phyloP scores from a whole-genome alignment of 1,284 basidiomycete species.

The Pterulicium gracile region DNA sequence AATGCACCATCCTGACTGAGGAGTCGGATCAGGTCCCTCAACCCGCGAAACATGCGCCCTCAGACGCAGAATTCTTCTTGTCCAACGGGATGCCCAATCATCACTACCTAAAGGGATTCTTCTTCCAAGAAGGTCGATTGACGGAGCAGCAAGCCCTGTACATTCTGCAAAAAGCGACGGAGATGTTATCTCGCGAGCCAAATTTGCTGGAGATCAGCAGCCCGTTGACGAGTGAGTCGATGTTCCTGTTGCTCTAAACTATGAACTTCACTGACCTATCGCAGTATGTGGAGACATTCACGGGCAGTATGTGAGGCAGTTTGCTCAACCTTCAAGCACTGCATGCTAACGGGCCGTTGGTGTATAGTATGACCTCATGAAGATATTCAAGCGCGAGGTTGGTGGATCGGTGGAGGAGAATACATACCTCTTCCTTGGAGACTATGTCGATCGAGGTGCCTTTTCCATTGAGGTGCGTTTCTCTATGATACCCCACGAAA shows the following conservation, averaged over 20 bases:
- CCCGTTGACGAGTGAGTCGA: conserved; percentile 83
- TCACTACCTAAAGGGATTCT: conserved; percentile 86
- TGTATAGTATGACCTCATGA: conserved; percentile 90
- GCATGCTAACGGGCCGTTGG: conserved; percentile 10
- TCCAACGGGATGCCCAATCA: conserved; percentile 54
- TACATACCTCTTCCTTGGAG: conserved; percentile 92
- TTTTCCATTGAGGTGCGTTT: conserved; percentile 83
- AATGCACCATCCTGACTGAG: too few species aligned
- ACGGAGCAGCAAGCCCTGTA: conserved; percentile 84
- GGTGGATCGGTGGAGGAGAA: conserved; percentile 86
- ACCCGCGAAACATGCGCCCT: conserved; percentile 60
- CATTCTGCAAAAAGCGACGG: conserved; percentile 75
- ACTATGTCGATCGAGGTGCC: conserved; percentile 96
- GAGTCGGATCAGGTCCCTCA: conserved; percentile 69
- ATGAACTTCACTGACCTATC: conserved; percentile 7
- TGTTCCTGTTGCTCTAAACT: conserved; percentile 8
- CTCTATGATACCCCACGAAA: conserved; percentile 8
- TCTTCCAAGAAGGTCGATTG: conserved; percentile 83
- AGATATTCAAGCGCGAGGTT: conserved; percentile 88
- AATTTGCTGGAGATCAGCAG: conserved; percentile 84
- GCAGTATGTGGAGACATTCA: conserved; percentile 96
- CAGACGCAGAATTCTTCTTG: conserved; percentile 65
- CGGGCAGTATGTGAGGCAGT: conserved; percentile 84
- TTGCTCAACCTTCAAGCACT: conserved; percentile 6
- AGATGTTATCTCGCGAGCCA: conserved; percentile 70